These are phyloP conservation scores for Neoscytalidium dimidiatum DNA, from an alignment of 2,329 filamentous ascomycete species.

Conservation along the genomic window DNA sequence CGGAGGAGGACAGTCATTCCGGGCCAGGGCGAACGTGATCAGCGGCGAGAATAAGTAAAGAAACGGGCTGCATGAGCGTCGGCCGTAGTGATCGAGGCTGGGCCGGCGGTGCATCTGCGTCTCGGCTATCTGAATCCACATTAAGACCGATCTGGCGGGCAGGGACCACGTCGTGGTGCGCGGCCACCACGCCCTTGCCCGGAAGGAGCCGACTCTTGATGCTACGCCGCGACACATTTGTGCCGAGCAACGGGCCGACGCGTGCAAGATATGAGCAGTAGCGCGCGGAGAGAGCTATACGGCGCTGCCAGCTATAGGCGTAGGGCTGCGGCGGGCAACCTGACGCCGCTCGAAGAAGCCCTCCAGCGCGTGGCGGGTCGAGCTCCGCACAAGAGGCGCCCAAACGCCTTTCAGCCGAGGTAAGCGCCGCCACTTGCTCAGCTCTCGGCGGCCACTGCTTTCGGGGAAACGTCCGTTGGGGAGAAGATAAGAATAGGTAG, in stretches of 20 bases:
- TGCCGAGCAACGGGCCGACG: neutral
- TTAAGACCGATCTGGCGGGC: constrained; percentile 8
- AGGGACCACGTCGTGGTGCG: neutral
- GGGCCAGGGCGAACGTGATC: neutral
- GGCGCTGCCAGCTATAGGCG: neutral
- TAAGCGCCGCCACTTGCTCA: neutral
- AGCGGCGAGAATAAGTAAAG: neutral
- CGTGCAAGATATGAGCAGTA: neutral
- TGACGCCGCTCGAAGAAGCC: neutral
- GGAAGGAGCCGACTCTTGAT: neutral
- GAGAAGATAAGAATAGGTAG: neutral
- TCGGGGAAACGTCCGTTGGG: neutral
- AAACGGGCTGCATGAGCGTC: neutral
- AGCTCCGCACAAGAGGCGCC: neutral
- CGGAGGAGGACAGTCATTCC: neutral
- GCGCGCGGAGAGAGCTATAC: neutral
- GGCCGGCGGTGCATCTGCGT: neutral
- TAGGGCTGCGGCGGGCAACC: neutral
- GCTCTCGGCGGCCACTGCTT: neutral
- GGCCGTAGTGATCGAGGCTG: neutral
- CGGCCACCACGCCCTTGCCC: neutral
- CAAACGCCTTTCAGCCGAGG: neutral
- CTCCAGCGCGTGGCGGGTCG: neutral
- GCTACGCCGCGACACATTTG: constrained; percentile 5
- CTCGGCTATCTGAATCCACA: constrained; percentile 16